Conservation (phyloP, 257 asterid species). For the Fraxinus cuspidata region DNA sequence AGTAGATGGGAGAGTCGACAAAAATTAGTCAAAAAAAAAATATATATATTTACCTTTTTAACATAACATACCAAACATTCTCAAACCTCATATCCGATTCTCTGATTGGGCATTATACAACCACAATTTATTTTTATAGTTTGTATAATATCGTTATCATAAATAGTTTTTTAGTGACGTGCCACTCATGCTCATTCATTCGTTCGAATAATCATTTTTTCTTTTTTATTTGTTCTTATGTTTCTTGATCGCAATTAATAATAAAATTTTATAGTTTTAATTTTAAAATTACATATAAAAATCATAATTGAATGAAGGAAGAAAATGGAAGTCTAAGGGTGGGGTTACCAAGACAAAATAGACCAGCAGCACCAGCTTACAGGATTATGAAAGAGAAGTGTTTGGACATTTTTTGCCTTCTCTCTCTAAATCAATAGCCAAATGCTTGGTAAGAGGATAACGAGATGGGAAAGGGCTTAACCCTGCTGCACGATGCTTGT, state of each 20-base stretch:
- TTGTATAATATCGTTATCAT: neutral
- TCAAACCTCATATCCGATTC: neutral
- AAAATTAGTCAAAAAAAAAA: neutral
- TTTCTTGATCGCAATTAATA: no score
- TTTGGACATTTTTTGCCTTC: neutral
- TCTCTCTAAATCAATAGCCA: neutral
- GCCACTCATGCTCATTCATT: neutral
- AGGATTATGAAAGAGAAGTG: constrained; percentile 40
- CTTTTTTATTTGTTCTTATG: no score
- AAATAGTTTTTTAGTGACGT: neutral
- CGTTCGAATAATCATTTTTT: no score
- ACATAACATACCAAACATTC: neutral
- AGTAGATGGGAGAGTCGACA: neutral
- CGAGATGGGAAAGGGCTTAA: constrained; percentile 38
- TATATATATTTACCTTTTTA: neutral
- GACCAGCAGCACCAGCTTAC: constrained; percentile 39
- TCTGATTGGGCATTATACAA: neutral
- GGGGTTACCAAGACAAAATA: constrained; percentile 38
- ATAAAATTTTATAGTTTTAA: no score
- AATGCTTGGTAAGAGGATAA: constrained; percentile 28
- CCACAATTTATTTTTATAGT: no score
- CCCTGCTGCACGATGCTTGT: constrained; percentile 67
- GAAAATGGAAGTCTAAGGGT: neutral
- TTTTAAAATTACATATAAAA: no score
- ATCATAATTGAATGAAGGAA: no score